Percentiles rank a stretch among this genome's conserved stretches.
Evolutionary conservation across 2,329 filamentous ascomycete genomes (phyloP).

Genomic region (Phoma sp.): DNA sequence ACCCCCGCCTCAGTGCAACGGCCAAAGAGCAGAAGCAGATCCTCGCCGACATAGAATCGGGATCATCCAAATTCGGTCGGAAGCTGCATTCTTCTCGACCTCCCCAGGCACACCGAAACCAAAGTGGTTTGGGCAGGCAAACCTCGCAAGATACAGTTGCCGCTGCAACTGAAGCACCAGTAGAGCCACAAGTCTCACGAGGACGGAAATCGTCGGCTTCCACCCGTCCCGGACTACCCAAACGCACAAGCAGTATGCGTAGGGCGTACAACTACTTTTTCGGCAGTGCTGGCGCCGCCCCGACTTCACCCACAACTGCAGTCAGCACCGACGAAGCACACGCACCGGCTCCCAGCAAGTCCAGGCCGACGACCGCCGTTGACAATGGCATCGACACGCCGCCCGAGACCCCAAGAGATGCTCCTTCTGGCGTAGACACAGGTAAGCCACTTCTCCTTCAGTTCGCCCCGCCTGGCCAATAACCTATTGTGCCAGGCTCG

Average conservation of each 20-base stretch:
- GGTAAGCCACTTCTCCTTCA: conserved; percentile 24
- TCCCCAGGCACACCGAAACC: conserved; percentile 28
- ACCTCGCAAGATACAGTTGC: conserved; percentile 37
- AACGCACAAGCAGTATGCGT: conserved; percentile 48
- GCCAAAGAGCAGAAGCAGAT: conserved; percentile 48
- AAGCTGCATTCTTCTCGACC: conserved; percentile 35
- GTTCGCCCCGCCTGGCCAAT: conserved; percentile 29
- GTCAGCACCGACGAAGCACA: conserved; percentile 32
- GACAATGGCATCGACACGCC: conserved; percentile 42
- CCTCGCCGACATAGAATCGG: conserved; percentile 47
- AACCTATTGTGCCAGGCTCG: conserved; percentile 27
- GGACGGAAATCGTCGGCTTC: conserved; percentile 42
- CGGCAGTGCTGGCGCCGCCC: conserved; percentile 34
- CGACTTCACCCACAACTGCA: conserved; percentile 36
- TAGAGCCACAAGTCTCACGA: conserved; percentile 38
- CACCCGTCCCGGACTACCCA: conserved; percentile 42
- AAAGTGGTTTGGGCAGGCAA: conserved; percentile 29
- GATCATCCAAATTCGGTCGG: conserved; percentile 45
- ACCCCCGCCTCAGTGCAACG: conserved; percentile 34
- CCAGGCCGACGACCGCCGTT: conserved; percentile 18
- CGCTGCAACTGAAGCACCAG: conserved; percentile 34
- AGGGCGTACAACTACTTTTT: conserved; percentile 51
- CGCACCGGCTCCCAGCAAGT: conserved; percentile 27
- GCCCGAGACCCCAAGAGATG: conserved; percentile 41
- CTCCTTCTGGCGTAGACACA: conserved; percentile 17